Conservation (phyloP, 805 yeast species). For the Cyberlindnera japonica region DNA sequence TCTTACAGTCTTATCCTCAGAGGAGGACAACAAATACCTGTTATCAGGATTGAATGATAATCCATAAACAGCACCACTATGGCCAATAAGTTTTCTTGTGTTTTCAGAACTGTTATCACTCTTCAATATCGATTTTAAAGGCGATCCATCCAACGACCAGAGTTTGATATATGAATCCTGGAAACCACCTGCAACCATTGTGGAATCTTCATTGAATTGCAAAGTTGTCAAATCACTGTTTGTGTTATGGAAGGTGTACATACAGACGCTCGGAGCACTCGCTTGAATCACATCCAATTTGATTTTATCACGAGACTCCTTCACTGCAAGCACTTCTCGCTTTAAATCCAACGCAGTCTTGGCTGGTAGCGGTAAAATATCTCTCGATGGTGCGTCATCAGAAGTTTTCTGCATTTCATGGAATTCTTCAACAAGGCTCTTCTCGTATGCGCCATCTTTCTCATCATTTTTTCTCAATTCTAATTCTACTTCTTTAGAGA, state of each 20-base stretch:
- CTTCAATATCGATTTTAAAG: constrained; percentile 59
- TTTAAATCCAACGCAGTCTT: constrained; percentile 78
- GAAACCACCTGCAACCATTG: constrained; percentile 89
- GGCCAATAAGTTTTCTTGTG: constrained; percentile 67
- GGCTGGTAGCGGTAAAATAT: constrained; percentile 79
- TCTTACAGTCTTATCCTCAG: constrained; percentile 90
- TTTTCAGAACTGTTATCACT: constrained; percentile 48
- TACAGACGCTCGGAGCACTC: constrained; percentile 88
- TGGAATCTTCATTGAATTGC: constrained; percentile 83
- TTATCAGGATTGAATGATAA: constrained; percentile 88
- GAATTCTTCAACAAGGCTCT: constrained; percentile 61
- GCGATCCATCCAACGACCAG: constrained; percentile 92
- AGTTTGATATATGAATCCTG: constrained; percentile 86
- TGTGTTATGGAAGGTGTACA: constrained; percentile 97
- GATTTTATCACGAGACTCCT: constrained; percentile 76
- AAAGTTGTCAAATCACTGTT: constrained; percentile 83
- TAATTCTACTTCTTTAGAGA: constrained; percentile 76
- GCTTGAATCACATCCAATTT: constrained; percentile 69
- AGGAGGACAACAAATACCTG: constrained; percentile 70
- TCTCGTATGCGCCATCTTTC: constrained; percentile 38
- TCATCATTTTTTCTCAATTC: constrained; percentile 80
- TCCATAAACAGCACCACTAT: constrained; percentile 92
- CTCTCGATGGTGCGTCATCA: constrained; percentile 66
- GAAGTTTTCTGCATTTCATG: constrained; percentile 41
- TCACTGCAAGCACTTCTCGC: constrained; percentile 71